These are phyloP conservation scores for Gossypium trilobum DNA, from an alignment of 441 rosid genomes.

Conservation along the genomic window DNA sequence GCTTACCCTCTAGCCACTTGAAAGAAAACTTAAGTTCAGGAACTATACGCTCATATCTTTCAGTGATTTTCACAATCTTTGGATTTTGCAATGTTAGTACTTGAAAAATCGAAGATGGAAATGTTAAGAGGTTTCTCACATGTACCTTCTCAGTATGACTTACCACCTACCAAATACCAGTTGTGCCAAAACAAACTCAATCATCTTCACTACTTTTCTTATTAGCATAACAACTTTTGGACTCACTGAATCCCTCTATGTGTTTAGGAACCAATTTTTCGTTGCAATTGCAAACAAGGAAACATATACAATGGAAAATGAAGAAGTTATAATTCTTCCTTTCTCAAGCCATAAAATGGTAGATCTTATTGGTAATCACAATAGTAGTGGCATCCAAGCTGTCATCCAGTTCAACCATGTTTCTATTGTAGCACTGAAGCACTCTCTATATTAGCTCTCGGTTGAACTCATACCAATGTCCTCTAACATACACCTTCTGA, in stretches of 20 bases:
- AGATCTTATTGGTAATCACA: no score
- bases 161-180: background rate
- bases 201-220: background rate
- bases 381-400: background rate
- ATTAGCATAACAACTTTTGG: background rate
- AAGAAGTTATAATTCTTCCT: background rate
- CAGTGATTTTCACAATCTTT: no score
- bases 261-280: background rate
- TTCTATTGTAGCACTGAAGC: no score
- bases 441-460: no score
- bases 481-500: no score
- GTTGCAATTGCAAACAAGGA: background rate
- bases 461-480: no score
- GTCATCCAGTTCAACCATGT: no score
- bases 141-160: background rate
- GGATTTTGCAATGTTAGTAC: background rate
- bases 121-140: background rate
- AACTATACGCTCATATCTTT: background rate
- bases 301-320: background rate
- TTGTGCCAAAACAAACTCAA: background rate
- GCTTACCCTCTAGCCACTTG: background rate
- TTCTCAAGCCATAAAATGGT: background rate
- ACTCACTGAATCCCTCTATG: background rate
- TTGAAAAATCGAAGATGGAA: background rate
- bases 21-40: background rate